Evolutionary conservation across 805 yeast genomes (phyloP), one percentile per base, ranked within the genome.

Genomic region (Wickerhamiella nectarea): DNA sequence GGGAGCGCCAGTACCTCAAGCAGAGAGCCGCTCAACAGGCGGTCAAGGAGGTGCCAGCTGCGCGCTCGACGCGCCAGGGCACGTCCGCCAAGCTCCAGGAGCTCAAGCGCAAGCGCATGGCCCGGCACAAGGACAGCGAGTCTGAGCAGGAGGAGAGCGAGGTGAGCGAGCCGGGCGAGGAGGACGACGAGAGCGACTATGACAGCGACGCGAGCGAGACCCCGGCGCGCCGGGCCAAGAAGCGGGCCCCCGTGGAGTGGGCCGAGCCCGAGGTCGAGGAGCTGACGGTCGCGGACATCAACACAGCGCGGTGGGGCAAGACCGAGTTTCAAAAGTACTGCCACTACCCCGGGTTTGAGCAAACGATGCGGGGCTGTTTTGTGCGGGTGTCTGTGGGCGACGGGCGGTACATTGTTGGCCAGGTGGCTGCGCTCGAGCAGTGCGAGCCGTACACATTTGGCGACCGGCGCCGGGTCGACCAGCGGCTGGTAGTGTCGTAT

Each of bases 301-400:
- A 85, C 59, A 72, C 72, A 39, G 68, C 84, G 22, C 71, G 80
- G 47, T 72, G 89, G 36, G 94, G 95, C 14, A 77, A 94, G 58
- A 66, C 83, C 6, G 72, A 77, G 51, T 72, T 86, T 36, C 73
- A 78, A 33, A 80, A 79, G 58, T 84, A 69, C 57, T 75, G 87
- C 56, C 86, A 77, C 59, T 78, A 86, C 61, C 87, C 91, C 10
- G 86, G 76, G 26, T 87, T 93, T 59, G 76, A 72, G 37, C 76
- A 74, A 15, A 71, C 72, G 0, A 72, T 84, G 12, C 67, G 72
- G 15, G 93, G 84, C 17, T 76, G 93, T 40, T 84, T 70, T 58
- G 94, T 87, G 28, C 74, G 87, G 51, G 77, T 91, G 44, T 86
- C 84, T 58, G 73, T 91, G 45, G 95, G 95, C 8, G 66, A 68